Evolutionary conservation across 2,329 filamentous ascomycete genomes (phyloP).

Genomic region (Bipolaris sorokiniana): DNA sequence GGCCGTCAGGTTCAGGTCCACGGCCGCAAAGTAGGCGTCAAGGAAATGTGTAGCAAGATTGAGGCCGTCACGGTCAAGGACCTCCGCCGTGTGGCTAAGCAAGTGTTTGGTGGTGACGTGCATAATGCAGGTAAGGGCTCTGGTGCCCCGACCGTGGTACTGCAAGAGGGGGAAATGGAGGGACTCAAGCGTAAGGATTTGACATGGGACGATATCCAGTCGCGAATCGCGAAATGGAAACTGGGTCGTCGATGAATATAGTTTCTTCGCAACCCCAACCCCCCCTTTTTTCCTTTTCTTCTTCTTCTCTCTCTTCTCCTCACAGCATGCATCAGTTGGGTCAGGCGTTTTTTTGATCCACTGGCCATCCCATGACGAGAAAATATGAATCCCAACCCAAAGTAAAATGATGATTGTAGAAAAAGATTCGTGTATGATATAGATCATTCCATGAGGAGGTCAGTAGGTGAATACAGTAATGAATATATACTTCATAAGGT

Average conservation of each 20-base stretch:
- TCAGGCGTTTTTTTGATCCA: no score
- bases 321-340: background rate
- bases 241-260: slow-evolving; percentile 65
- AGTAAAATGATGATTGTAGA: no score
- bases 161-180: slow-evolving; percentile 86
- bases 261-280: no score
- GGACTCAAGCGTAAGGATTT: slow-evolving; percentile 71
- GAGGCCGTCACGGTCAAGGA: slow-evolving; percentile 81
- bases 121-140: slow-evolving; percentile 77
- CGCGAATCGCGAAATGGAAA: slow-evolving; percentile 82
- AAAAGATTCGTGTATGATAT: no score
- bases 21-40: slow-evolving; percentile 86
- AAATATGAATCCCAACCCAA: no score
- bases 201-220: slow-evolving; percentile 88
- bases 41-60: slow-evolving; percentile 90
- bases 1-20: slow-evolving; percentile 97
- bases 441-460: no score
- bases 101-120: slow-evolving; percentile 78
- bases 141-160: slow-evolving; percentile 88
- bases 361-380: no score
- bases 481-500: no score
- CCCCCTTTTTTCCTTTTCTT: background rate
- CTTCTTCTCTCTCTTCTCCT: background rate
- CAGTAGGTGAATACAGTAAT: no score
- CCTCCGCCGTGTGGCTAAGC: slow-evolving; percentile 77